Evolutionary conservation across 1,284 basidiomycete species (phyloP).

Genomic region (Trichosporon sp.): DNA sequence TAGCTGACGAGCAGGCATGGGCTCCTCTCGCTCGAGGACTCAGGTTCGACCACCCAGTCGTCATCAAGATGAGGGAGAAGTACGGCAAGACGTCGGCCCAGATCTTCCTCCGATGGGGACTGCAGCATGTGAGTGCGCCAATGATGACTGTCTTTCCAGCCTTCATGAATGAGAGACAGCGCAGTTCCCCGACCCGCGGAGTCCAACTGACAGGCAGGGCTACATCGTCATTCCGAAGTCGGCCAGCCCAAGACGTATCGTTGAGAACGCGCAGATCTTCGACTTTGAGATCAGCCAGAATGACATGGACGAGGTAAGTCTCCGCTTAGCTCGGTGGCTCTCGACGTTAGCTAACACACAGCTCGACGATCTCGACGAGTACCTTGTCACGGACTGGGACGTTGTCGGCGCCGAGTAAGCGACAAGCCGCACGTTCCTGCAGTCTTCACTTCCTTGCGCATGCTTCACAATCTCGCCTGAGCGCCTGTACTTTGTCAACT

Average conservation of each 20-base stretch:
- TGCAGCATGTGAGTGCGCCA: slow-evolving; percentile 56
- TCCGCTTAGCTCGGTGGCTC: too few species aligned
- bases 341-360: neutral
- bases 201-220: slow-evolving; percentile 42
- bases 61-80: slow-evolving; percentile 52
- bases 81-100: slow-evolving; percentile 57
- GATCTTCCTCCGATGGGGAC: slow-evolving; percentile 60
- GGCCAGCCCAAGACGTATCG: slow-evolving; percentile 59
- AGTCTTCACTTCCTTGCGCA: too few species aligned
- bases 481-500: neutral
- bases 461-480: too few species aligned
- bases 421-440: too few species aligned
- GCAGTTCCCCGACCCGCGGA: too few species aligned
- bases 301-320: slow-evolving; percentile 58
- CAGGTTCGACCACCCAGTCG: slow-evolving; percentile 56
- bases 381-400: slow-evolving; percentile 44
- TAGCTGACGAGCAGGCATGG: slow-evolving; percentile 50
- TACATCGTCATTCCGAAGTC: slow-evolving; percentile 60
- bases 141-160: too few species aligned
- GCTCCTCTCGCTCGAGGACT: slow-evolving; percentile 58
- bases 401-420: slow-evolving; percentile 43
- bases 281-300: slow-evolving; percentile 58
- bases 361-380: slow-evolving; percentile 25
- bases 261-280: slow-evolving; percentile 58
- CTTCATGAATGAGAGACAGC: too few species aligned